Evolutionary conservation across 1,284 basidiomycete genomes (phyloP).

Genomic region (Ceratobasidium sp.): DNA sequence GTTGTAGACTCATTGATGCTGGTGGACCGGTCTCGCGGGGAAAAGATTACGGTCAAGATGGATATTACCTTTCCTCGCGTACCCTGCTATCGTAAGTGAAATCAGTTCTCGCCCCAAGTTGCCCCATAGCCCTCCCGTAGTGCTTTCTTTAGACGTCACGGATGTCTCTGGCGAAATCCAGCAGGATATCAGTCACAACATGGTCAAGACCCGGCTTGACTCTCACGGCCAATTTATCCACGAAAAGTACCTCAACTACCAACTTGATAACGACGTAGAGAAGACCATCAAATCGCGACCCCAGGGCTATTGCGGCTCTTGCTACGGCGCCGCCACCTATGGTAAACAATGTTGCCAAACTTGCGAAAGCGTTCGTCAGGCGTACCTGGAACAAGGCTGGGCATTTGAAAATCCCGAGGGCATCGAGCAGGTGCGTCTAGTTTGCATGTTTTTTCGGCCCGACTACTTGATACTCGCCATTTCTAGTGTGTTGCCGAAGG

Average conservation of each 20-base stretch:
- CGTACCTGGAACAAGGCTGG: conserved; percentile 95
- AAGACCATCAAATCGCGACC: conserved; percentile 74
- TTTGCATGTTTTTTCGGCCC: background rate
- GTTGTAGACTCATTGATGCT: conserved; percentile 89
- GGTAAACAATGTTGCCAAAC: conserved; percentile 92
- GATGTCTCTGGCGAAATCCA: conserved; percentile 98
- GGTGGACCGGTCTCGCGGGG: conserved; percentile 94
- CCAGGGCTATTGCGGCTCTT: conserved; percentile 91
- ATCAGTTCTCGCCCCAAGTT: background rate
- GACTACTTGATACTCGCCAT: background rate
- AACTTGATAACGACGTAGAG: conserved; percentile 85
- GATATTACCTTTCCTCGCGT: conserved; percentile 97
- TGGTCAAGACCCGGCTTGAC: conserved; percentile 85
- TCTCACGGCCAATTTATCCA: conserved; percentile 70
- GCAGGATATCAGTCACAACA: conserved; percentile 89
- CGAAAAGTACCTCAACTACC: conserved; percentile 59
- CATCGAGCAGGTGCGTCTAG: conserved; percentile 82
- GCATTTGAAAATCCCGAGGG: conserved; percentile 91
- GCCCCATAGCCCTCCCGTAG: conserved; percentile 60
- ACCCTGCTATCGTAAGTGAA: conserved; percentile 91
- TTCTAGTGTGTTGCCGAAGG: conserved; percentile 91
- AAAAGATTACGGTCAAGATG: conserved; percentile 91
- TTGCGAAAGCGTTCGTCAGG: conserved; percentile 93
- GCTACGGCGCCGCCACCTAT: conserved; percentile 91
- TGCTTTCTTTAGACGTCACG: conserved; percentile 96